These are phyloP conservation scores for Salvia hispanica DNA, from an alignment of 257 asterid genomes.

Conservation along the genomic window DNA sequence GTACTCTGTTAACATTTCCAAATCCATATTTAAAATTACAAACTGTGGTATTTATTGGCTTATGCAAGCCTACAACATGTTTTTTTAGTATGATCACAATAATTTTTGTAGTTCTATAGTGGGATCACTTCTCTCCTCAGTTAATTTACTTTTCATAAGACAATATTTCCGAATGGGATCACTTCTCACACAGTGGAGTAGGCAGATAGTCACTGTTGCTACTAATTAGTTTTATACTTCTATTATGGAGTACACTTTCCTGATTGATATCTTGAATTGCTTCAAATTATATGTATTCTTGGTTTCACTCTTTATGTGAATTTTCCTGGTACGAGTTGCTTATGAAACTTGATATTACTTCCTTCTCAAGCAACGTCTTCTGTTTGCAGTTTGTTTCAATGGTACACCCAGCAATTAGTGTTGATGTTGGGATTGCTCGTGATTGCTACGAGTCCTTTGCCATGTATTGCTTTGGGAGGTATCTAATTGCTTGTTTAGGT, in stretches of 20 bases:
- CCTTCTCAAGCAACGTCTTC: conserved; percentile 29
- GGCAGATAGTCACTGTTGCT: conserved; percentile 16
- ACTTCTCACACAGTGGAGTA: background rate
- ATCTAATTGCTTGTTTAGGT: conserved; percentile 96
- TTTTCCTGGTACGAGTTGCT: conserved; percentile 15
- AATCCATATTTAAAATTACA: background rate
- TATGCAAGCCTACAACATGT: background rate
- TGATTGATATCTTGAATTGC: background rate
- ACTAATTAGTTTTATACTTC: background rate
- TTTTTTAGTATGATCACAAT: background rate
- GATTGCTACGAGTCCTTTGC: conserved; percentile 99
- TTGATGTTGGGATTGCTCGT: conserved; percentile 84
- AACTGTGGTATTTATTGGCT: background rate
- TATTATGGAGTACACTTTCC: background rate
- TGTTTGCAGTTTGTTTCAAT: conserved; percentile 78
- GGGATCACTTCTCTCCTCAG: background rate
- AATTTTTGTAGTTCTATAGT: background rate
- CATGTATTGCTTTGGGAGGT: conserved; percentile 99
- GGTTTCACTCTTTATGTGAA: conserved; percentile 4
- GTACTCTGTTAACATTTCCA: background rate
- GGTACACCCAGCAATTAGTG: conserved; percentile 82
- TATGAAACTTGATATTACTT: conserved; percentile 16
- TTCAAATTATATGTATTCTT: conserved; percentile 24
- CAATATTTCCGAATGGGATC: background rate
- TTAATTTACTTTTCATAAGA: conserved; percentile 8